Evolutionary conservation across 2,329 filamentous ascomycete species (phyloP).

Genomic region (Colletotrichum aenigma): DNA sequence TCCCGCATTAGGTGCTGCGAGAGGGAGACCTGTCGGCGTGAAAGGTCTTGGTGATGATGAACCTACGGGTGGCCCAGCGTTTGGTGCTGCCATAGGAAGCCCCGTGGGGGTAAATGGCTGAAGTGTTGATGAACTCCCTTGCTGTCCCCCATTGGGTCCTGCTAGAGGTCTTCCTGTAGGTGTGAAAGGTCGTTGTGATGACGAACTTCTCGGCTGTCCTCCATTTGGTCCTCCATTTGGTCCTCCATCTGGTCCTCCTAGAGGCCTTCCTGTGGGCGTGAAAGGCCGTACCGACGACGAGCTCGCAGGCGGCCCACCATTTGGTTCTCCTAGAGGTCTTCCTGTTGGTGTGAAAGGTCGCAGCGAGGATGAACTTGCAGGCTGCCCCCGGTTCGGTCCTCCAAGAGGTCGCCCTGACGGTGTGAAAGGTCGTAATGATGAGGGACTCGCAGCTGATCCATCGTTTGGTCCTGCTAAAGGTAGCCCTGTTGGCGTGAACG

Average conservation of each 20-base stretch:
- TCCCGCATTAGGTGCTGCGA: background rate
- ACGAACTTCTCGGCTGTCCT: rapidly evolving
- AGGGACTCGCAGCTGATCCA: too few species aligned
- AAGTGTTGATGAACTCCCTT: background rate
- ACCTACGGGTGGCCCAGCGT: background rate
- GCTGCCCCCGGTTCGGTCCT: background rate
- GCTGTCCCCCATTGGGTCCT: background rate
- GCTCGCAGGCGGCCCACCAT: background rate
- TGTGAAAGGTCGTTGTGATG: background rate
- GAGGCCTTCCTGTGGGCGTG: background rate
- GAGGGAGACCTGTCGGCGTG: background rate
- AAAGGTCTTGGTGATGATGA: background rate
- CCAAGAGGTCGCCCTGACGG: background rate
- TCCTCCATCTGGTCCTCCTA: background rate
- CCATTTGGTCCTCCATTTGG: background rate
- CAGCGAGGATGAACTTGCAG: background rate
- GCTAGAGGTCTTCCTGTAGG: background rate
- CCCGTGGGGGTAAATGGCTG: background rate
- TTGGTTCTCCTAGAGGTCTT: background rate
- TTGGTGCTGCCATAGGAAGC: background rate
- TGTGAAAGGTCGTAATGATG: background rate
- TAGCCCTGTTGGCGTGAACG: background rate
- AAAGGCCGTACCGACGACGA: rapidly evolving
- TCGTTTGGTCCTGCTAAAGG: too few species aligned
- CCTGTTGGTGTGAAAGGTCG: background rate